These are phyloP conservation scores for Candida ficus DNA, from an alignment of 805 yeast genomes.

Conservation along the genomic window DNA sequence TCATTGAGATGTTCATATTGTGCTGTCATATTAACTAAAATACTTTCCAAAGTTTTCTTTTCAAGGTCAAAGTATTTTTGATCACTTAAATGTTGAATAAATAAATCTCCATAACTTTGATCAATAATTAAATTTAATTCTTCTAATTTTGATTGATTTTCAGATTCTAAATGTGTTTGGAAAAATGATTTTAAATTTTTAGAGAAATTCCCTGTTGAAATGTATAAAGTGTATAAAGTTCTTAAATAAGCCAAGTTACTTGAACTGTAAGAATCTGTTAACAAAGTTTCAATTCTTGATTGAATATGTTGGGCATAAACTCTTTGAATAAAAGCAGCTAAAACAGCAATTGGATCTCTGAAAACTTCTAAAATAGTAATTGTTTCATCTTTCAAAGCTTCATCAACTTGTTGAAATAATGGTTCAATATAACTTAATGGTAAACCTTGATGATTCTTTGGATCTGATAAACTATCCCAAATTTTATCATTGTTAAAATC, in stretches of 20 bases:
- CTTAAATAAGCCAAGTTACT: slow-evolving; percentile 73
- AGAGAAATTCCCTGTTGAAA: slow-evolving; percentile 52
- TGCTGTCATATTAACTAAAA: slow-evolving; percentile 28
- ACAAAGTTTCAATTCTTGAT: slow-evolving; percentile 48
- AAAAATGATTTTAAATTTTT: slow-evolving; percentile 62
- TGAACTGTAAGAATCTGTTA: slow-evolving; percentile 57
- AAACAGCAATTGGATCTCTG: slow-evolving; percentile 57
- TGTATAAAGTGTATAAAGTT: slow-evolving; percentile 62
- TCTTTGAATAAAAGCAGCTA: slow-evolving; percentile 67
- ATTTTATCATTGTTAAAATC: slow-evolving; percentile 38
- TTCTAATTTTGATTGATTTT: slow-evolving; percentile 31
- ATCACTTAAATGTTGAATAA: slow-evolving; percentile 62
- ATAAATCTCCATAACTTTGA: slow-evolving; percentile 66
- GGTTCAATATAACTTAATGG: slow-evolving; percentile 49
- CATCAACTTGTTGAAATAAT: slow-evolving; percentile 50
- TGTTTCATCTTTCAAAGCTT: slow-evolving; percentile 66
- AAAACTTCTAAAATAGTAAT: slow-evolving; percentile 71
- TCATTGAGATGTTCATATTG: slow-evolving; percentile 29
- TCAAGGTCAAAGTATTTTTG: slow-evolving; percentile 67
- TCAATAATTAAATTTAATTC: slow-evolving; percentile 52
- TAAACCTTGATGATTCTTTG: slow-evolving; percentile 41
- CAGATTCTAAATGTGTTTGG: slow-evolving; percentile 34
- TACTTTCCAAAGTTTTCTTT: slow-evolving; percentile 54
- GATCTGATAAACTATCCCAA: slow-evolving; percentile 61
- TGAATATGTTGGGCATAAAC: slow-evolving; percentile 69